phyloP scores from a whole-genome alignment of 129 eudicot species.

The Solidago caesia region DNA sequence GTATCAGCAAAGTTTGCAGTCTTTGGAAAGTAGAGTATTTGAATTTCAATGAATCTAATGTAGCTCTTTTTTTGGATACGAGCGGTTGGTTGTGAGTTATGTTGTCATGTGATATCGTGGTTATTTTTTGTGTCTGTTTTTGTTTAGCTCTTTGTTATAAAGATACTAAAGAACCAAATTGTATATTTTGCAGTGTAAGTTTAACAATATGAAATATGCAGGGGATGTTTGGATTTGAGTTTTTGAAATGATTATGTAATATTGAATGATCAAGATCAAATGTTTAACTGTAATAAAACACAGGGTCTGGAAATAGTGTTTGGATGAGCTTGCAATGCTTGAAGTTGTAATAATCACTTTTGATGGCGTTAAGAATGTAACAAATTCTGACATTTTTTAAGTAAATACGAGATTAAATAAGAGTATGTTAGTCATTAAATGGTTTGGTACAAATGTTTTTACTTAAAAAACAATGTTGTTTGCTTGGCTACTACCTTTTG shows the following conservation, averaged over 20 bases:
- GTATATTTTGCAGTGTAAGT: neutral
- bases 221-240: neutral
- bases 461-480: no score
- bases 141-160: slow-evolving; percentile 4
- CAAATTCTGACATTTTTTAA: neutral
- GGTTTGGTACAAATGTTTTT: no score
- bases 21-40: neutral
- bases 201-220: neutral
- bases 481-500: no score
- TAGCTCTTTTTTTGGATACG: neutral
- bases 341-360: neutral
- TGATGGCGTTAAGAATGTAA: neutral
- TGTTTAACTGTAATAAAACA: no score
- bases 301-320: no score
- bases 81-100: no score
- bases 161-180: neutral
- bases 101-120: neutral
- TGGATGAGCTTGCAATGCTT: neutral
- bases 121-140: neutral
- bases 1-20: neutral
- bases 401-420: neutral
- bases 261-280: no score
- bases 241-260: neutral
- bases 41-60: neutral
- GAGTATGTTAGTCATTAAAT: no score